Conservation (phyloP, 2,329 filamentous ascomycete genomes). For the Ophiosphaerella narmari region DNA sequence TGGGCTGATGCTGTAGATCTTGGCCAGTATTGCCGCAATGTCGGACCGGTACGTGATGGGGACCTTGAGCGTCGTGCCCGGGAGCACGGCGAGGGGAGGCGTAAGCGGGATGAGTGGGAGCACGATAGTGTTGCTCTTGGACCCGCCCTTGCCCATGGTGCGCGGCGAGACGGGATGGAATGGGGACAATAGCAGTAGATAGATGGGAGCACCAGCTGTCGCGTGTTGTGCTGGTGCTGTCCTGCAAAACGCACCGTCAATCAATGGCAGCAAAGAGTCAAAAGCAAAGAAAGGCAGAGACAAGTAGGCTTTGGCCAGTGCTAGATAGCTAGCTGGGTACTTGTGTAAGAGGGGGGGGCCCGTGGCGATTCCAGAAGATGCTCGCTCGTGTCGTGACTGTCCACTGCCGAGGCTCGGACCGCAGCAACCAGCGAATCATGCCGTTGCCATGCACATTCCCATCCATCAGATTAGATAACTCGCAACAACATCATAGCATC, state of each 20-base stretch:
- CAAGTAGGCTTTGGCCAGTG: no score
- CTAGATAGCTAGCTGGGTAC: no score
- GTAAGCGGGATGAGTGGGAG: conserved; percentile 83
- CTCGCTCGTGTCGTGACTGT: conserved; percentile 3
- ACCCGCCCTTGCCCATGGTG: conserved; percentile 43
- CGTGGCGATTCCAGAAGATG: conserved; percentile 22
- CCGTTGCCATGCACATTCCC: neutral
- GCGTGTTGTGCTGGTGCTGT: neutral
- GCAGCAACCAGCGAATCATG: no score
- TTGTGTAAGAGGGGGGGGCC: no score
- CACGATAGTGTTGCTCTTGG: conserved; percentile 42
- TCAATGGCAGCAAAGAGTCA: no score
- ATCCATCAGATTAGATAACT: neutral
- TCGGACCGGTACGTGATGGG: conserved; percentile 83
- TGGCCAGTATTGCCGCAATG: conserved; percentile 83
- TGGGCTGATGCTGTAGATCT: conserved; percentile 77
- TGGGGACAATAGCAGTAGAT: neutral
- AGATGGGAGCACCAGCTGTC: neutral
- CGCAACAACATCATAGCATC: no score
- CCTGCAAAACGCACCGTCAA: neutral
- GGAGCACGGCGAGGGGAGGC: conserved; percentile 79
- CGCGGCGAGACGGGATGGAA: neutral
- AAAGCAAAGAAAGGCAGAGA: no score
- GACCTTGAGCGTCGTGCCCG: conserved; percentile 83
- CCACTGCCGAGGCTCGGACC: neutral